Evolutionary conservation across 164 flowering plant genomes (phyloP).

Genomic region (Vitis cinerea): DNA sequence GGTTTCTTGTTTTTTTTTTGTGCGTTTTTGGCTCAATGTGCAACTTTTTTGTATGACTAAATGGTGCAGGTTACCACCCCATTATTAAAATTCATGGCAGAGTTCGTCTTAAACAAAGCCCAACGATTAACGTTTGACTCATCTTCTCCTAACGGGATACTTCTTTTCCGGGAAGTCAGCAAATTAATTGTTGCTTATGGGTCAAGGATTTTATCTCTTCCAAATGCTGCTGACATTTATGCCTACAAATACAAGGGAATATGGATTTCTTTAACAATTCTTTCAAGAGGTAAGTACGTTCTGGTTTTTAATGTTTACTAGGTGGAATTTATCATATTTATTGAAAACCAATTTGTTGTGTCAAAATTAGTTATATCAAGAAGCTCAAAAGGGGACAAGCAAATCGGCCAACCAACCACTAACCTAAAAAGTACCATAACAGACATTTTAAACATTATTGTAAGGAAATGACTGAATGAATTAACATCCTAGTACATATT

Average conservation of each 20-base stretch:
- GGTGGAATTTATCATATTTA: background rate
- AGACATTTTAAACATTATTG: no score
- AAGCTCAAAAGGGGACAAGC: no score
- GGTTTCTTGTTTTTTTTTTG: background rate
- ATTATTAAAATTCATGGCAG: slow-evolving; percentile 90
- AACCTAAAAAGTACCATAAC: no score
- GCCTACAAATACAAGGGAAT: slow-evolving; percentile 94
- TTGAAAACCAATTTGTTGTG: background rate
- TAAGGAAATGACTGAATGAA: no score
- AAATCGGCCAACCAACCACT: no score
- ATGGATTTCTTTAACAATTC: slow-evolving; percentile 81
- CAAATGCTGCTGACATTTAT: slow-evolving; percentile 79
- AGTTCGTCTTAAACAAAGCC: slow-evolving; percentile 91
- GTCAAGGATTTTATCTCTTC: slow-evolving; percentile 76
- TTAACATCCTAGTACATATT: no score
- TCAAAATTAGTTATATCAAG: no score
- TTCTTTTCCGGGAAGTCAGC: slow-evolving; percentile 98
- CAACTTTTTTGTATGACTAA: background rate
- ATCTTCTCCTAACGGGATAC: slow-evolving; percentile 97
- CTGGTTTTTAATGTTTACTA: background rate
- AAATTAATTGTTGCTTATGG: slow-evolving; percentile 93
- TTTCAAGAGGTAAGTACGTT: slow-evolving; percentile 71
- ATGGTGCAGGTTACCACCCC: slow-evolving; percentile 95
- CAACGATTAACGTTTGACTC: slow-evolving; percentile 95
- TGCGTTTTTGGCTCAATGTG: slow-evolving; percentile 1